Conservation (phyloP, 768 basidiomycete genomes). For the Russula emetica region DNA sequence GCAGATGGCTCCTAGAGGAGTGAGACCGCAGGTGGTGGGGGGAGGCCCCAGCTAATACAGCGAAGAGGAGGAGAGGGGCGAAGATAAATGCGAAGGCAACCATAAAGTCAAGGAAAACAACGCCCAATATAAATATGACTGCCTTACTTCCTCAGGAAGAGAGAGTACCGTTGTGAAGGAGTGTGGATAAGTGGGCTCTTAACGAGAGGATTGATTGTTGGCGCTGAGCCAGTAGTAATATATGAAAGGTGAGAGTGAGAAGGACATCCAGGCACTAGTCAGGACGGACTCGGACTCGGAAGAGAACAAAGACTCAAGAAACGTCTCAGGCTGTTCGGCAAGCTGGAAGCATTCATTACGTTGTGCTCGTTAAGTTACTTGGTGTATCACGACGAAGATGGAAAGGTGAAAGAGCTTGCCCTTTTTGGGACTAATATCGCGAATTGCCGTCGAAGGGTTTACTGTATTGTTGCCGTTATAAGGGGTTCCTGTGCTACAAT, state of each 20-base stretch:
- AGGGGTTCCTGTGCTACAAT: too few species aligned
- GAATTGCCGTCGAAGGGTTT: not conserved
- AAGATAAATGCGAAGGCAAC: conserved; percentile 35
- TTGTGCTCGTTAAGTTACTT: not conserved
- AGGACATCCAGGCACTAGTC: not conserved
- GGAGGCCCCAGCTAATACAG: conserved; percentile 34
- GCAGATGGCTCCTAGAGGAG: conserved; percentile 40
- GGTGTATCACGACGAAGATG: too few species aligned
- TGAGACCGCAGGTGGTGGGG: conserved; percentile 36
- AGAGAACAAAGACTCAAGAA: not conserved
- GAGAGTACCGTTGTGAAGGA: not conserved
- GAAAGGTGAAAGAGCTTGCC: not conserved
- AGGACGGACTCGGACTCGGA: not conserved
- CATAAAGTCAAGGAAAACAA: conserved; percentile 32
- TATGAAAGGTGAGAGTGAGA: not conserved
- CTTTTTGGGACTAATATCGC: not conserved
- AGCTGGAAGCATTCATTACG: not conserved
- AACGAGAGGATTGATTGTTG: conserved; percentile 1
- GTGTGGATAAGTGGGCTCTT: not conserved
- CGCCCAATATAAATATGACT: conserved; percentile 8
- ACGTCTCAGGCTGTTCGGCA: not conserved
- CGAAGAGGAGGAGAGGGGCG: conserved; percentile 34
- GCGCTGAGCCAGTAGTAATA: too few species aligned
- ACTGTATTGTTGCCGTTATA: too few species aligned
- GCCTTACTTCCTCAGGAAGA: not conserved